phyloP scores from a whole-genome alignment of 306 rosid species.

The Acmispon strigosus region DNA sequence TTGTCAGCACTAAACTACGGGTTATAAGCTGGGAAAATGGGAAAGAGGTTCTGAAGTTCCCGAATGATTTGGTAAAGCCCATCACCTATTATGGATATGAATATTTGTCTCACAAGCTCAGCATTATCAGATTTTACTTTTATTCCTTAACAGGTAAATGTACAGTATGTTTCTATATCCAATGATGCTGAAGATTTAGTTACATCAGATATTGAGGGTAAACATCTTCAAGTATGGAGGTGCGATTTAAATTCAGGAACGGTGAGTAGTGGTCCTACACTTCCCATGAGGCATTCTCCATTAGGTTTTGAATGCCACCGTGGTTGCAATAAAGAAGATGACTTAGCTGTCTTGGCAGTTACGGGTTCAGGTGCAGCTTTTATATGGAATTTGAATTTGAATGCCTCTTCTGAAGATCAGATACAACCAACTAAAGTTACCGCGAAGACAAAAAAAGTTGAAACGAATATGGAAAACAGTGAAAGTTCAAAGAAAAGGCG shows the following conservation, averaged over 20 bases:
- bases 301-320: slow-evolving; percentile 35
- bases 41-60: slow-evolving; percentile 33
- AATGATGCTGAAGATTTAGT: slow-evolving; percentile 38
- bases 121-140: slow-evolving; percentile 13
- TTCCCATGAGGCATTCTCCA: slow-evolving; percentile 42
- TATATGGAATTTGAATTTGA: slow-evolving; percentile 36
- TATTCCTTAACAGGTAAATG: slow-evolving; percentile 25
- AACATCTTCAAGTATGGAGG: slow-evolving; percentile 53
- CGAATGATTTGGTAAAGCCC: slow-evolving; percentile 35
- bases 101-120: slow-evolving; percentile 7
- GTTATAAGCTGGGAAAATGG: slow-evolving; percentile 41
- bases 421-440: slow-evolving; percentile 33
- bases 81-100: slow-evolving; percentile 10
- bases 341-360: slow-evolving; percentile 35
- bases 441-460: slow-evolving; percentile 14
- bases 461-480: slow-evolving; percentile 23
- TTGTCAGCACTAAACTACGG: slow-evolving; percentile 33
- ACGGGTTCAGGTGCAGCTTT: slow-evolving; percentile 28
- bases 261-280: slow-evolving; percentile 38
- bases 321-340: slow-evolving; percentile 30
- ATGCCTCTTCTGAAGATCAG: slow-evolving; percentile 26
- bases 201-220: slow-evolving; percentile 38
- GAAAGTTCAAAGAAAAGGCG: slow-evolving; percentile 30
- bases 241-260: slow-evolving; percentile 36
- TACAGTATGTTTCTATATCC: slow-evolving; percentile 34